Base-by-base conservation (phyloP, 106 monocot genomes). In the Apostasia shenzhenica region DNA sequence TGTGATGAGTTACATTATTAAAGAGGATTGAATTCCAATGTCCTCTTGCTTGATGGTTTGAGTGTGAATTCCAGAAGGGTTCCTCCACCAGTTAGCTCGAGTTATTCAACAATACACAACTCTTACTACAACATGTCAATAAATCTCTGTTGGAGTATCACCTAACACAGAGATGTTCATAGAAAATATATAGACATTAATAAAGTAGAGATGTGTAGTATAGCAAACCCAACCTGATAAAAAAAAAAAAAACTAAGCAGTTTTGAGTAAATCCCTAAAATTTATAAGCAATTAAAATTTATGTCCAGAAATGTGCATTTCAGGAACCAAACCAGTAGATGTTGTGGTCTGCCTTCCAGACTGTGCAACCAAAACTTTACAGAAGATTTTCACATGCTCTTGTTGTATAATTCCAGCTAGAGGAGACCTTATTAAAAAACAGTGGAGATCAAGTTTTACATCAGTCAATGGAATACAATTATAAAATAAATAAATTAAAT, bases 351-450 rank as follows among this genome's bases (percentile, higher is more conserved):
- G 70, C 61, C 88, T 75, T 83, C 73, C 73, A 63, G 95, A 81
- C 47, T 84, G 73, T 43, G 80, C 66, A 55, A 95, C 88, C 81
- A 91, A 81, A 64, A 82, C 63, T 65, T 80, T 84, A 70, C 95
- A 95, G 9, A 95, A 85, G 64, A 83, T 88, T 78, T 86, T 95
- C 14, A 88, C 81, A 74, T 91, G 85, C 12, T 91, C 88, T 55
- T 75, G 71, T 76, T 91, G 91, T 42, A 95, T 75, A 44, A 82
- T 70, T 53, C 88, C 91, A 13, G 91, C 83, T 71, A 95, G 69
- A 84, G 82, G 85, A 72, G 95, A 81, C 66, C 95, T 95, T 68
- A 43, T 81, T 26, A 42, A 11, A 45, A 3, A 61, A 61, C 6
- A 73, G 40, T 6, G 41, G 8, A 4, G 7, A 6, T 59, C 59